Evolutionary conservation across 208 protist species (phyloP).

Genomic region (Porcisia hertigi): DNA sequence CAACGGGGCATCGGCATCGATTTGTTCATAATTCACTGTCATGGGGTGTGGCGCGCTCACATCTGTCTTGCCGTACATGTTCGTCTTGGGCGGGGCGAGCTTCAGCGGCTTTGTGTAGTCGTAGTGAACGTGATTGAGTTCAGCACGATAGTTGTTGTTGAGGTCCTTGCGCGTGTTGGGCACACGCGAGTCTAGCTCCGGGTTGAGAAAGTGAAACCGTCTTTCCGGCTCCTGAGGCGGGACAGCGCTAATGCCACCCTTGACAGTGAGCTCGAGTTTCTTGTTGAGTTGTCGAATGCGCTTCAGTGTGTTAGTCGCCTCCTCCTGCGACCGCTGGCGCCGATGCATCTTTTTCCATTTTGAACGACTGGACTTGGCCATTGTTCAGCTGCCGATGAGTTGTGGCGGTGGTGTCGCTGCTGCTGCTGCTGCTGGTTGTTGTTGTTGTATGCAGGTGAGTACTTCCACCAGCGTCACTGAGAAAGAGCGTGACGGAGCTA

Average conservation of each 20-base stretch:
- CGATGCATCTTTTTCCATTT: conserved; percentile 88
- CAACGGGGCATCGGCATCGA: conserved; percentile 59
- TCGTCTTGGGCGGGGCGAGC: conserved; percentile 50
- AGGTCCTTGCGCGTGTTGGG: conserved; percentile 57
- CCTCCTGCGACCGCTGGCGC: conserved; percentile 52
- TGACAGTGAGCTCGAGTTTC: conserved; percentile 72
- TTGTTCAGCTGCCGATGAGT: conserved; percentile 5
- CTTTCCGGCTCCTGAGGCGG: conserved; percentile 74
- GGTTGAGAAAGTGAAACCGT: conserved; percentile 84
- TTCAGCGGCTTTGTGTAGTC: conserved; percentile 73
- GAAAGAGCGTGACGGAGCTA: neutral
- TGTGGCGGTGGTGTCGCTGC: neutral
- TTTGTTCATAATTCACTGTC: conserved; percentile 53
- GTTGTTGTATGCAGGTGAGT: conserved; percentile 11
- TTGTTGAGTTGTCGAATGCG: conserved; percentile 60
- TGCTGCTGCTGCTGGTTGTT: neutral
- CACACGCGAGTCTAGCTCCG: conserved; percentile 61
- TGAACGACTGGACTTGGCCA: conserved; percentile 85
- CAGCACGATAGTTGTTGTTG: conserved; percentile 73
- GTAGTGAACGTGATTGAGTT: conserved; percentile 42
- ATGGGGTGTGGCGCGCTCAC: conserved; percentile 60
- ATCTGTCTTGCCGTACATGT: conserved; percentile 70
- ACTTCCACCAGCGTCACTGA: neutral
- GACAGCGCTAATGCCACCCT: conserved; percentile 69
- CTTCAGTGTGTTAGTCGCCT: conserved; percentile 38